Evolutionary conservation across 805 yeast genomes (phyloP).

Genomic region (Starmerella stellata): DNA sequence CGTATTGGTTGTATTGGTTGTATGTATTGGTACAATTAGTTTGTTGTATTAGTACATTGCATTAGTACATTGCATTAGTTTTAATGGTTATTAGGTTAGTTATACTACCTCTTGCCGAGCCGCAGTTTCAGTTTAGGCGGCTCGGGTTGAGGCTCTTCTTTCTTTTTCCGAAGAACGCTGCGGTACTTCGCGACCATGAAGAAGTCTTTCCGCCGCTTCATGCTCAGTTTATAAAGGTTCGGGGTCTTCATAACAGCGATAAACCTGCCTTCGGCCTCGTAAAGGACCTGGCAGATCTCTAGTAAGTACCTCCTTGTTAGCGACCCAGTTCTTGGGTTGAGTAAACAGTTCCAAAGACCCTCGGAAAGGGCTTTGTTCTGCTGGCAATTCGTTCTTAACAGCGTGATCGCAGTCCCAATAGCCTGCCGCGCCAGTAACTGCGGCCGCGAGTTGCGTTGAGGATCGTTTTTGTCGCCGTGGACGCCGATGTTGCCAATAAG

Average conservation of each 20-base stretch:
- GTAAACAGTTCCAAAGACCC: slow-evolving; percentile 49
- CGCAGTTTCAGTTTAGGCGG: slow-evolving; percentile 7
- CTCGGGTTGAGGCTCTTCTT: neutral
- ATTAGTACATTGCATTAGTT: too few species aligned
- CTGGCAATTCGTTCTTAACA: slow-evolving; percentile 40
- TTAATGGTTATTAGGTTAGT: too few species aligned
- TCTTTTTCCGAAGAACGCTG: slow-evolving; percentile 9
- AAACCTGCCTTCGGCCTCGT: slow-evolving; percentile 40
- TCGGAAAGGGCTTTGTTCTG: slow-evolving; percentile 36
- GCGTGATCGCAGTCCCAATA: slow-evolving; percentile 45
- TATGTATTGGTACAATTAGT: too few species aligned
- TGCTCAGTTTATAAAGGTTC: slow-evolving; percentile 45
- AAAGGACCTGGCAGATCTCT: slow-evolving; percentile 47
- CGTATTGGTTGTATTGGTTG: too few species aligned
- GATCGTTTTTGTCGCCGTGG: slow-evolving; percentile 29
- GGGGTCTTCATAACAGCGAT: slow-evolving; percentile 52
- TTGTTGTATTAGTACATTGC: too few species aligned
- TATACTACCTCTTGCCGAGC: slow-evolving; percentile 1
- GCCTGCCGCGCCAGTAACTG: slow-evolving; percentile 50
- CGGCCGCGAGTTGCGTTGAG: slow-evolving; percentile 26
- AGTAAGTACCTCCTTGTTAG: slow-evolving; percentile 44
- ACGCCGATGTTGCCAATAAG: slow-evolving; percentile 52
- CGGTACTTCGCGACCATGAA: slow-evolving; percentile 29
- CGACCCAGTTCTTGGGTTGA: slow-evolving; percentile 41
- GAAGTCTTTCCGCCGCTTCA: slow-evolving; percentile 29